Base-by-base conservation (phyloP, 306 rosid species). In the Corylus americana region DNA sequence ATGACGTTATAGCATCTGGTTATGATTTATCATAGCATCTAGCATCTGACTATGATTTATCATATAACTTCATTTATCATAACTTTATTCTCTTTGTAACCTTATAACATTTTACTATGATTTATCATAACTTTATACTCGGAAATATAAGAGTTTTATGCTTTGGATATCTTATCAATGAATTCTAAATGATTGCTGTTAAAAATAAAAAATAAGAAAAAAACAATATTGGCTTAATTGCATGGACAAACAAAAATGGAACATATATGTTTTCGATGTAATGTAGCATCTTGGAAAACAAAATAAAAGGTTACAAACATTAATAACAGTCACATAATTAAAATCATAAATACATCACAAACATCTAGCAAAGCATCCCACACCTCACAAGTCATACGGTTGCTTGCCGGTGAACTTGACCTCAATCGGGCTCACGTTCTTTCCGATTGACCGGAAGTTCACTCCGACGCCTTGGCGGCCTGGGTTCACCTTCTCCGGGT, bases 341-440 rank as follows among this genome's bases (percentile, higher is more conserved):
- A 29, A 31, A 31, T 29, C 67, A 79, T 66, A 70, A 68, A 31
- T 79, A 42, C 73, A 81, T 55, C 51, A 70, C 11, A 74, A 61
- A 76, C 63, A 63, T 17, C 2, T 1, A 50, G 71, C 8, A 9
- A 1, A 20, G 29, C 66, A 83, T 51, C 55, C 77, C 47, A 13
- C 73, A 63, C 75, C 84, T 87, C 25, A 86, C 85, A 91, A 73
- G 79, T 96, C 94, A 83, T 90, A 96, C 2, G 53, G 76, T 83
- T 93, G 99, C 84, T 96, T 96, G 44, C 97, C 99, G 55, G 99
- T 96, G 86, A 96, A 96, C 92, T 96, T 96, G 39, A 96, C 96
- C 88, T 96, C 97, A 74, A 96, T 93, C 0, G 99, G 96, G 87
- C 13, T 93, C 7, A 79, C 89, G 82, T 96, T 96, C 94, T 96